A percentile compares a stretch with the other conserved stretches of the same genome.
These are phyloP conservation scores for Colletotrichum viniferum DNA, from an alignment of 2,329 filamentous ascomycete species.

Conservation along the genomic window DNA sequence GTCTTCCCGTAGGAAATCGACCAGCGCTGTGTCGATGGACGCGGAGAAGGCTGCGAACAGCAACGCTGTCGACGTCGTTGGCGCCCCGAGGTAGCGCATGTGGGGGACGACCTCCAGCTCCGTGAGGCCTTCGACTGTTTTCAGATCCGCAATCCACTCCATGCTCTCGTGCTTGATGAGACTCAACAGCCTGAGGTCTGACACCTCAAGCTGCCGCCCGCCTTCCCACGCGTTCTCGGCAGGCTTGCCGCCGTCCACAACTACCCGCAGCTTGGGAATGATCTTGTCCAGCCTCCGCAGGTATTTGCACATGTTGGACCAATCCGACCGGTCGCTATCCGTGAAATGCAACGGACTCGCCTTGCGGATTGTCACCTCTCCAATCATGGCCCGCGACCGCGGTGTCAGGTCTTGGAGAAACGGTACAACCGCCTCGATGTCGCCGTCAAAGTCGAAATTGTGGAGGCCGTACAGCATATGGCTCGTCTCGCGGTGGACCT, in stretches of 20 bases:
- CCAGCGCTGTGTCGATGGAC: constrained; percentile 61
- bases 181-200: constrained; percentile 51
- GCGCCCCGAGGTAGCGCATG: constrained; percentile 57
- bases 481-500: constrained; percentile 59
- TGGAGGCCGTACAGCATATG: constrained; percentile 60
- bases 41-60: constrained; percentile 65
- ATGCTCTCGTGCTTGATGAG: constrained; percentile 52
- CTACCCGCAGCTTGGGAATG: constrained; percentile 50
- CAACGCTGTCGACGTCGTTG: constrained; percentile 57
- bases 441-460: constrained; percentile 62
- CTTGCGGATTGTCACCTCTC: constrained; percentile 58
- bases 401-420: constrained; percentile 63
- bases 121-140: constrained; percentile 51
- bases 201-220: constrained; percentile 46
- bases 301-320: constrained; percentile 56
- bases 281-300: constrained; percentile 36
- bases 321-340: constrained; percentile 47
- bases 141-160: constrained; percentile 63
- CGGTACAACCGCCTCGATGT: constrained; percentile 64
- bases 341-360: constrained; percentile 58
- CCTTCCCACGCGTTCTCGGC: constrained; percentile 52
- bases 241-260: constrained; percentile 61
- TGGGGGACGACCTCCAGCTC: constrained; percentile 57
- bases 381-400: constrained; percentile 49
- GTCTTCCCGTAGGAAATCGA: constrained; percentile 50